A percentile compares a stretch with the other conserved stretches of the same genome.
These are phyloP conservation scores for Hanseniaspora lachancei DNA, from an alignment of 805 yeast genomes.

Conservation along the genomic window DNA sequence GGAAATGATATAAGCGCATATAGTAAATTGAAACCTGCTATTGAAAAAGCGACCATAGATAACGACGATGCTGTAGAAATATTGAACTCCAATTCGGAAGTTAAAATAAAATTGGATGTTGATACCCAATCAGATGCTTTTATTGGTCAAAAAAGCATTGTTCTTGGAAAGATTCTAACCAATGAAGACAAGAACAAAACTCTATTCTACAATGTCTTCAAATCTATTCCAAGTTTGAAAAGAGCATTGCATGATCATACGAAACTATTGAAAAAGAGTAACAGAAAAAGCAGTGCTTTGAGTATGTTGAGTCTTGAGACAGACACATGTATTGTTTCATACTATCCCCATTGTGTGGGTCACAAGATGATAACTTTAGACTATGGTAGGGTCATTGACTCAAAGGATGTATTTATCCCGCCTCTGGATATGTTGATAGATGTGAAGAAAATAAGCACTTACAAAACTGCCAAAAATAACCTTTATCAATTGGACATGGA, in stretches of 20 bases:
- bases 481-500: neutral
- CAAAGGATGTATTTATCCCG: neutral
- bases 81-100: neutral
- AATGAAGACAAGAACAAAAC: neutral
- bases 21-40: neutral
- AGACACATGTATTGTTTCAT: neutral
- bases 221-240: neutral
- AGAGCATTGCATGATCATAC: neutral
- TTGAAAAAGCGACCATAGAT: neutral
- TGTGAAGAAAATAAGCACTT: neutral
- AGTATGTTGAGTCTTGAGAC: neutral
- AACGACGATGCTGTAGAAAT: neutral
- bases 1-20: neutral
- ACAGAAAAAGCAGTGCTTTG: no score
- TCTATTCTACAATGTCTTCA: neutral
- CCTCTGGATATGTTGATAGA: neutral
- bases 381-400: neutral
- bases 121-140: neutral
- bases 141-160: neutral
- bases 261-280: no score
- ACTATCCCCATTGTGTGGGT: neutral
- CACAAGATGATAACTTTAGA: neutral
- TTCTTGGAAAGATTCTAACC: neutral
- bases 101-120: neutral
- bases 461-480: neutral